Evolutionary conservation across 805 yeast species (phyloP).

Genomic region (Priceomyces melissophilus): DNA sequence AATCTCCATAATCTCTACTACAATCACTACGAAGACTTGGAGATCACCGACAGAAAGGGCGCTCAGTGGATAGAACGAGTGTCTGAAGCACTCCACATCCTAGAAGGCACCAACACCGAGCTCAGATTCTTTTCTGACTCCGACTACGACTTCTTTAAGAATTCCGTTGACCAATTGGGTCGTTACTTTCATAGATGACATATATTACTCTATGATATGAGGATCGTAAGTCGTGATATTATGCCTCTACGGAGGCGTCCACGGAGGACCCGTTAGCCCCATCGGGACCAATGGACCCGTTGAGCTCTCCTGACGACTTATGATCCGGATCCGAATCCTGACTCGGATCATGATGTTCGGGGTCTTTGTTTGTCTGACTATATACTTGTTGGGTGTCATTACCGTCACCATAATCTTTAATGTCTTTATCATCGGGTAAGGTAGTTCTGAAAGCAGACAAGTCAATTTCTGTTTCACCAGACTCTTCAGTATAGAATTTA

Average conservation of each 20-base stretch:
- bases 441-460: constrained; percentile 54
- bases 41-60: constrained; percentile 35
- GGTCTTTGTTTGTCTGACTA: not conserved
- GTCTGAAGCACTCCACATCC: constrained; percentile 22
- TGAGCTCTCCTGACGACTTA: too few species aligned
- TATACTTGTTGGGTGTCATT: constrained; percentile 2
- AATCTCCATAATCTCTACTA: constrained; percentile 21
- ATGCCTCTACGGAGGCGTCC: too few species aligned
- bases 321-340: too few species aligned
- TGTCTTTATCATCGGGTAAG: constrained; percentile 48
- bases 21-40: constrained; percentile 27
- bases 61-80: constrained; percentile 37
- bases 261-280: too few species aligned
- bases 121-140: constrained; percentile 31
- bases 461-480: constrained; percentile 50
- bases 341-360: too few species aligned
- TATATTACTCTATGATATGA: too few species aligned
- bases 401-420: constrained; percentile 78
- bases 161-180: too few species aligned
- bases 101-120: constrained; percentile 27
- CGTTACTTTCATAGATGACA: too few species aligned
- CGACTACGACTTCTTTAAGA: constrained; percentile 30
- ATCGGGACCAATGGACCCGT: too few species aligned
- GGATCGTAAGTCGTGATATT: too few species aligned
- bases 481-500: constrained; percentile 51